Evolutionary conservation across 1,284 basidiomycete species (phyloP).

Genomic region (Cutaneotrichosporon sp.): DNA sequence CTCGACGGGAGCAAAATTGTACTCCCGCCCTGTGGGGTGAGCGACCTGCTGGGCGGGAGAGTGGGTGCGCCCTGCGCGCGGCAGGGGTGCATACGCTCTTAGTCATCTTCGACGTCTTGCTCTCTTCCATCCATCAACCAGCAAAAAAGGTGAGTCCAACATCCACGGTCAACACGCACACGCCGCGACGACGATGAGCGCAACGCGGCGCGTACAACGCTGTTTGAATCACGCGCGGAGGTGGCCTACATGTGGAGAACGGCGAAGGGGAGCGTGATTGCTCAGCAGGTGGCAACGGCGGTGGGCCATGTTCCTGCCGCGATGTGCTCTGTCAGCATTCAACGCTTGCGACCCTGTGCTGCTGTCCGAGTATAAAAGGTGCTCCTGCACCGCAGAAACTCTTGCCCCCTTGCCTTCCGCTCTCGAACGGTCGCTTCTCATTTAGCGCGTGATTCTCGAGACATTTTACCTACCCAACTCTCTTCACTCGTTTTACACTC

Average conservation of each 20-base stretch:
- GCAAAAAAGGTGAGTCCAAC: constrained; percentile 10
- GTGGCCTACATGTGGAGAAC: not conserved
- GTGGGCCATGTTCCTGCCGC: not conserved
- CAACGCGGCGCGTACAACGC: not conserved
- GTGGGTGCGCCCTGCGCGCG: not conserved
- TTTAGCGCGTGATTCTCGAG: no score
- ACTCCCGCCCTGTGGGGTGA: not conserved
- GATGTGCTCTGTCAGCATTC: not conserved
- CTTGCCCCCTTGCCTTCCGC: not conserved
- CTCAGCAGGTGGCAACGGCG: constrained; percentile 1
- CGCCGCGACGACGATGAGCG: not conserved
- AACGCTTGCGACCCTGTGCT: no score
- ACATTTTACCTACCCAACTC: not conserved
- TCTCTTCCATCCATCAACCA: constrained; percentile 17
- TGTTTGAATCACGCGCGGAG: not conserved
- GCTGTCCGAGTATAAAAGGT: not conserved
- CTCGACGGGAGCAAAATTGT: not conserved
- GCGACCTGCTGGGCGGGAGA: not conserved
- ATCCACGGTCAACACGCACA: not conserved
- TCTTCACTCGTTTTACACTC: not conserved
- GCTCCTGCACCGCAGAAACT: not conserved
- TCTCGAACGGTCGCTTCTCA: no score
- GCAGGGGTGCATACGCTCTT: not conserved
- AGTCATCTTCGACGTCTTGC: not conserved
- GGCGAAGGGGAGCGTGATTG: not conserved